These are phyloP conservation scores for Nepenthes mirabilis DNA, from an alignment of 148 eudicot genomes.

Conservation along the genomic window DNA sequence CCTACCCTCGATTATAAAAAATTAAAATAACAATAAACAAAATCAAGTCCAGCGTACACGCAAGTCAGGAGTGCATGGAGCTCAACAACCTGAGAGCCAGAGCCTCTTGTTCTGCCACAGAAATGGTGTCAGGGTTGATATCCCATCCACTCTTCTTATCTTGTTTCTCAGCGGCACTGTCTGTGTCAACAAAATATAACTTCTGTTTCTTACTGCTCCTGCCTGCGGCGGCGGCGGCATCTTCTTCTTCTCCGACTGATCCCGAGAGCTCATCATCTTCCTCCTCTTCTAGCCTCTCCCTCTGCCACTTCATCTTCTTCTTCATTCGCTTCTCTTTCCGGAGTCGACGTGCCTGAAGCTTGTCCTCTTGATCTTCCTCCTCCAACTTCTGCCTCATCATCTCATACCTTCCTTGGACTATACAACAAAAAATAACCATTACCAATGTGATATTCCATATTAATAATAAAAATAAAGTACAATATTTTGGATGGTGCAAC, in stretches of 20 bases:
- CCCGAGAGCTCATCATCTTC: constrained; percentile 30
- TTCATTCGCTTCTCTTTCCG: constrained; percentile 59
- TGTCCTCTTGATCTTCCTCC: constrained; percentile 60
- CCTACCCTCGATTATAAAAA: too few relatives aligned
- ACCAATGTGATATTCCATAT: background rate
- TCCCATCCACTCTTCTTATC: constrained; percentile 8
- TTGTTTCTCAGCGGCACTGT: constrained; percentile 22
- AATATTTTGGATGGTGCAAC: background rate
- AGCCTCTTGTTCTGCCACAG: constrained; percentile 75
- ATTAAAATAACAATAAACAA: too few relatives aligned
- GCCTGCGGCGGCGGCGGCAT: background rate
- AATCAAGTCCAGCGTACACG: too few relatives aligned
- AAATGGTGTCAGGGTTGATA: constrained; percentile 20
- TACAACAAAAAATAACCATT: constrained; percentile 1
- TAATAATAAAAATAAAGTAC: background rate
- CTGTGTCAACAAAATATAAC: constrained; percentile 29
- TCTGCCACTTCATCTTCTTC: constrained; percentile 55
- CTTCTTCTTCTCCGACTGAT: constrained; percentile 28
- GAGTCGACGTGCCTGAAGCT: constrained; percentile 47
- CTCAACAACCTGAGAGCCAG: constrained; percentile 68
- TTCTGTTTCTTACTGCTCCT: constrained; percentile 36
- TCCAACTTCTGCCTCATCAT: constrained; percentile 41
- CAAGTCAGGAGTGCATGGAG: constrained; percentile 24
- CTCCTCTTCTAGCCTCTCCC: constrained; percentile 33
- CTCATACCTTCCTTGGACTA: constrained; percentile 45